Evolutionary conservation across 306 rosid genomes (phyloP).

Genomic region (Corylus heterophylla): DNA sequence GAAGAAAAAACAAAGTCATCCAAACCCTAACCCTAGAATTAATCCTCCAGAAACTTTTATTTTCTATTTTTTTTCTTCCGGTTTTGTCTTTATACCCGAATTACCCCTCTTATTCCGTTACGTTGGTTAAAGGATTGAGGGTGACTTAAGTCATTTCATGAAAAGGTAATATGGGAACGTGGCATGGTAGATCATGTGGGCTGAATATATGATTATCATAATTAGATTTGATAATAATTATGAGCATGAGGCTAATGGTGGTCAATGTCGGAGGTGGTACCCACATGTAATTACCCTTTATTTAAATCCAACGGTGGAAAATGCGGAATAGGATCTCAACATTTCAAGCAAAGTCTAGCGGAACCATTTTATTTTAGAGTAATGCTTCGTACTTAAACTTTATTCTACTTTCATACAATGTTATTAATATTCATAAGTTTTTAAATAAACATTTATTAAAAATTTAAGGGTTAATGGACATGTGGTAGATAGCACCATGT

Average conservation of each 20-base stretch:
- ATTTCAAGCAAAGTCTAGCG: no score
- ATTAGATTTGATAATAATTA: background rate
- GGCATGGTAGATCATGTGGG: background rate
- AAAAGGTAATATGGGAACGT: background rate
- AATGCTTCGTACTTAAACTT: no score
- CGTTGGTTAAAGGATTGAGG: background rate
- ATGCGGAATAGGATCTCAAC: background rate
- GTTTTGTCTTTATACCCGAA: conserved; percentile 5
- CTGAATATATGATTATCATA: background rate
- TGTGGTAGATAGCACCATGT: no score
- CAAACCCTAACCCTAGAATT: conserved; percentile 8
- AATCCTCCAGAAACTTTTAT: background rate
- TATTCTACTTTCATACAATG: no score
- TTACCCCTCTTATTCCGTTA: conserved; percentile 19
- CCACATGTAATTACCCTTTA: background rate
- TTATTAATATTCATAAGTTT: no score
- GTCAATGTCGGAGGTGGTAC: background rate
- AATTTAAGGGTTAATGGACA: no score
- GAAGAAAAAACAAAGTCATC: background rate
- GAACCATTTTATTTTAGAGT: no score
- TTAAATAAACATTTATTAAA: no score
- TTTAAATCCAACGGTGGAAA: background rate
- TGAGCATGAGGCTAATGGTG: background rate
- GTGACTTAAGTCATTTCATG: background rate
- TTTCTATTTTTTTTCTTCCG: background rate